Conservation (phyloP, 257 asterid genomes). For the Verbena officinalis region DNA sequence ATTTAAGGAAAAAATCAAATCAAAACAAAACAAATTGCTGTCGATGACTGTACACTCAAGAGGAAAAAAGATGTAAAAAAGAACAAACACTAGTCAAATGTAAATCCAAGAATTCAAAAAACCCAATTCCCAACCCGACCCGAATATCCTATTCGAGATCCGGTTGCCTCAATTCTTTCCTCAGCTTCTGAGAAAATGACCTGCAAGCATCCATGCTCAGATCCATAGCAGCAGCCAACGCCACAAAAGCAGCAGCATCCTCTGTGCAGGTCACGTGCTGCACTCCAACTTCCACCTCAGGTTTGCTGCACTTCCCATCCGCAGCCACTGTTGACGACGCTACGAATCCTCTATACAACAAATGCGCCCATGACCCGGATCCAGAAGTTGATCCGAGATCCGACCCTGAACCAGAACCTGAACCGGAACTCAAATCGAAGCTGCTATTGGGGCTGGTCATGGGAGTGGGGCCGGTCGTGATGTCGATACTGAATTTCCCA, state of each 20-base stretch:
- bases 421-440: slow-evolving; percentile 70
- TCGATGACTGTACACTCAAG: slow-evolving; percentile 64
- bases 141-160: slow-evolving; percentile 40
- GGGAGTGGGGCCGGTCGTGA: slow-evolving; percentile 76
- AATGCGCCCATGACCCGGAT: slow-evolving; percentile 86
- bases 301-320: slow-evolving; percentile 69
- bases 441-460: slow-evolving; percentile 86
- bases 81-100: slow-evolving; percentile 17
- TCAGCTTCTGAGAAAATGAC: slow-evolving; percentile 70
- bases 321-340: slow-evolving; percentile 87
- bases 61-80: neutral
- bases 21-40: slow-evolving; percentile 31
- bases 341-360: slow-evolving; percentile 76
- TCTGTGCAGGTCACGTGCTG: slow-evolving; percentile 93
- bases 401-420: slow-evolving; percentile 63
- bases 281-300: slow-evolving; percentile 93
- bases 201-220: slow-evolving; percentile 92
- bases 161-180: slow-evolving; percentile 81
- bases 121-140: slow-evolving; percentile 25
- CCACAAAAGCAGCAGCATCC: slow-evolving; percentile 97
- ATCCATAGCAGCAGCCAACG: slow-evolving; percentile 95
- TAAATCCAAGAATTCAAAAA: slow-evolving; percentile 30
- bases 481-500: slow-evolving; percentile 75
- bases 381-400: slow-evolving; percentile 62
- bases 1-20: neutral